Evolutionary conservation across 2,329 filamentous ascomycete genomes (phyloP), one percentile per base, ranked within the genome.

Genomic region (Alternaria brassicicola): DNA sequence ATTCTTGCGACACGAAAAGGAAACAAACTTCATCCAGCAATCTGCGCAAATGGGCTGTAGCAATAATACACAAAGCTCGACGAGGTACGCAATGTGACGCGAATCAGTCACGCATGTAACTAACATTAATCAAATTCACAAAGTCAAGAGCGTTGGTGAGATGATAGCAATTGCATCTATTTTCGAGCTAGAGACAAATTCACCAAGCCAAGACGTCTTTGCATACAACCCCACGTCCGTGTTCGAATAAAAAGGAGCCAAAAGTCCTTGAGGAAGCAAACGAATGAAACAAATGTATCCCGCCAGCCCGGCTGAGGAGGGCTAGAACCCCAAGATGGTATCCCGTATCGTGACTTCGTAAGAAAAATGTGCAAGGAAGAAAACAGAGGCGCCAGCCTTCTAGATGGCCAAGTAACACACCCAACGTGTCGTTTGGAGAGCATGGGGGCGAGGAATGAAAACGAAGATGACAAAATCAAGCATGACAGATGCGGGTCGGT

Each of bases 331-430:
- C 59, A 67, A 63, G 52, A 59, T 71, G 68, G 68, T 71, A 70
- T 72, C 69, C 69, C 66, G 61, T 74, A 69, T 73, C 71, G 59
- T 74, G 64, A 72, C 70, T 71, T 74, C 70, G 69, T 73, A 57
- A 73, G 62, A 66, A 55, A 38, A 71, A 19, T 62, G 57, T 66
- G 53, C 59, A 42, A 64, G 57, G 57, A 62, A 65, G 56, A 66
- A 36, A 57, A 28, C 28, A 59, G 55, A 66, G 58, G 42, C n/a
- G 43, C 63, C 48, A 3, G 21, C 55, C 42, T 52, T 33, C 52
- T 56, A 3, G 4, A 58, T 45, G n/a, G 3, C 41, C 15, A 45
- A 23, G n/a, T 13, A 43, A 25, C 35, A 4, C 50, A 39, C 55
- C 49, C 36, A 21, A 43, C 15, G 26, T 26, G 23, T 41, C 21